Base-by-base conservation (phyloP, 2,329 filamentous ascomycete genomes). In the Seiridium cupressi region DNA sequence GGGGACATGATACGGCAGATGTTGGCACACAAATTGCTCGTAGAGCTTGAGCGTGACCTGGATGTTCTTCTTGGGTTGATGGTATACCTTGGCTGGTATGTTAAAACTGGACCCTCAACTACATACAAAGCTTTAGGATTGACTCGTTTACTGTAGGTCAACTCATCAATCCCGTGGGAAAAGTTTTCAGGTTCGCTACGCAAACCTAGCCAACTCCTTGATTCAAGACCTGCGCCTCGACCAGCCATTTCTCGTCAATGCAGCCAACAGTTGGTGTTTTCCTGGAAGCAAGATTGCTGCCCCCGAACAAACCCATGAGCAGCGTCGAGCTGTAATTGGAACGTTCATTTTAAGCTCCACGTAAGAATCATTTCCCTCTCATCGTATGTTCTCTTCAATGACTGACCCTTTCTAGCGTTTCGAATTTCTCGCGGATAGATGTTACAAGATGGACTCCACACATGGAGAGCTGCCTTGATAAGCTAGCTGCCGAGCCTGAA, bases 401-500 rank as follows among this genome's bases (percentile, higher is more conserved):
- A 11, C 44, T 26, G 13, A 60, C 51, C 10, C n/a, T n/a, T 10
- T 3, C 11, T 44, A 71, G 69, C 32, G 65, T 65, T n/a, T 67
- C 66, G 7, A 62, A 62, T 26, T 68, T 72, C 46, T 35, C 71
- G 10, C 63, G 62, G 53, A 62, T 62, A 10, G 62, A 68, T 31
- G 60, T 66, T 4, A 68, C 88, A 57, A 76, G 74, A 3, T 89
- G 86, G 85, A 86, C 80, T 1, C 64, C 80, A 1, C 80, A 86
- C 56, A 81, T 89, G 76, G 84, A 87, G 36, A 83, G 87, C 44
- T 83, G 79, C 44, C 72, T 88, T 0, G 70, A 76, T 4, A 63
- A 76, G 2, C 71, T 89, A 0, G 72, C 76, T 3, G 72, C 76
- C 13, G 71, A 77, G 2, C 76, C 76, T 5, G 81, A 86, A 59